Evolutionary conservation across 352 stramenopile genomes (phyloP), one percentile per base, ranked within the genome.

Genomic region (Globisporangium acanthophoron): DNA sequence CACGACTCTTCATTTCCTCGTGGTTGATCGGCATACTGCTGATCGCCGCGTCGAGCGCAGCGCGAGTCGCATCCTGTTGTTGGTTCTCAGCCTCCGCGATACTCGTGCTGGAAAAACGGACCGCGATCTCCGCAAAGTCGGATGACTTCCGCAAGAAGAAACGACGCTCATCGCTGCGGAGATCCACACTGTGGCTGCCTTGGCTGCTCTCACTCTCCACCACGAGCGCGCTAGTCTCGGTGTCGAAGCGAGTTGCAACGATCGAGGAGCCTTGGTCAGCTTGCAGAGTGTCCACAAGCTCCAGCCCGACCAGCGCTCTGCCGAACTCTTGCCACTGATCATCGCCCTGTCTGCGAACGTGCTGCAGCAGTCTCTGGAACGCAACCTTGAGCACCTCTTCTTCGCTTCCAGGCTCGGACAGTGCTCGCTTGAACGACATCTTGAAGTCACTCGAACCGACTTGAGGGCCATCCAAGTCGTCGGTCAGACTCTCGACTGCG

Each of bases 321-420:
- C 16, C 49, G 35, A 76, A 37, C 8, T 58, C 47, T 5, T 21
- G 40, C n/a, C n/a, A 18, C 3, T 37, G 24, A 37, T 66, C 15
- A 2, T 40, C 40, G 9, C 20, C 35, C 13, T 58, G 21, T 47
- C 39, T 40, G 50, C 58, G 53, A 21, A 78, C 75, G 1, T 48
- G 43, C 18, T 56, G 48, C 24, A 78, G n/a, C 24, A 83, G 61
- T 20, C 58, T 51, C 62, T 76, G 61, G 53, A 83, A 83, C 12
- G 64, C 67, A 21, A 31, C 27, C 29, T 69, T 29, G 31, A 73
- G 59, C 33, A 64, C 54, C 21, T 66, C 52, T n/a, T 33, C 59
- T 49, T 80, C 73, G 7, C 35, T 11, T n/a, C 56, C 48, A 16
- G 48, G 15, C 46, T 83, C 73, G n/a, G 39, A 21, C 27, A 52